Base-by-base conservation (phyloP, 352 stramenopile species). In the Pythium monospermum region DNA sequence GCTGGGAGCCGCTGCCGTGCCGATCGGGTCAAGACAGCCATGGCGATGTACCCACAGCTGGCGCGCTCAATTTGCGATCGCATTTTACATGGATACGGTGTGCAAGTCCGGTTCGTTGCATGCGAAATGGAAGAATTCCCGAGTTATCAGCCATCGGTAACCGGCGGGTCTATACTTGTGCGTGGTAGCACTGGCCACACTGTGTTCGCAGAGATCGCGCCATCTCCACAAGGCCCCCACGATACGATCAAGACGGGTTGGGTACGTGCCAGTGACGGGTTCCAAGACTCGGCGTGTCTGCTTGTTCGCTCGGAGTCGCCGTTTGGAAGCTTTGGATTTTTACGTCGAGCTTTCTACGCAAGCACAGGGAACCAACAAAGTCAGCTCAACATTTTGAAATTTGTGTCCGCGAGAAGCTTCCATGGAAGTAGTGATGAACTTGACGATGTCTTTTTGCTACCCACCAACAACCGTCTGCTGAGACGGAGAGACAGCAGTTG, bases 11-110 rank as follows among this genome's bases (percentile, higher is more conserved):
- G 43, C 6, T 51, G 37, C 25, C 49, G 56, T 18, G 48, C 42
- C 0, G 47, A 63, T 23, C 49, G 56, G 4, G 28, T 64, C 7
- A 53, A 64, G 32, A 41, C 33, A 2, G 39, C 43, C 0, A 25
- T 64, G 21, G 46, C 49, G 19, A 45, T 64, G 42, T 58, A 55
- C 37, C 56, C 56, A 3, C 11, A 51, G 6, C n/a, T 54, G 2
- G 19, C 46, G 6, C 19, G 36, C 1, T 6, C 25, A 13, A 13
- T 64, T 4, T 64, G 56, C 35, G 48, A 59, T 25, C 40, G 23
- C 6, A 58, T 64, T 16, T 27, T 64, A 4, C 56, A 55, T 25
- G 18, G 35, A 13, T 64, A 64, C 31, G 56, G 56, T 3, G 49
- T 59, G 12, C 49, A 59, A 33, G 36, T 59, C 12, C 49, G 43